phyloP scores from a whole-genome alignment of 2,329 filamentous ascomycete species.

The Knoxdaviesia capensis region DNA sequence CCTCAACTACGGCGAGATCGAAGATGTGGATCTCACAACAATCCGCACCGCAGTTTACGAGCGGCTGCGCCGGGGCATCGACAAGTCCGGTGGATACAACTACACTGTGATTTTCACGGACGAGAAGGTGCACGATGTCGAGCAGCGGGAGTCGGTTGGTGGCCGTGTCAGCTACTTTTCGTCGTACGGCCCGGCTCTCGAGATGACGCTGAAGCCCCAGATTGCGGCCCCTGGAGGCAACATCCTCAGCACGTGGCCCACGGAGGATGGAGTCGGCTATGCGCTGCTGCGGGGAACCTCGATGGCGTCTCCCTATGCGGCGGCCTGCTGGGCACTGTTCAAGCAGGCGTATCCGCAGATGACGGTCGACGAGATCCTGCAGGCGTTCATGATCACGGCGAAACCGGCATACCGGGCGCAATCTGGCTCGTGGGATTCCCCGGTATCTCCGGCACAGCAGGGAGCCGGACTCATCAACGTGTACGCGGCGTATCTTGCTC shows the following conservation, averaged over 20 bases:
- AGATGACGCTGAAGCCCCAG: conserved; percentile 6
- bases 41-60: no score
- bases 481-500: no score
- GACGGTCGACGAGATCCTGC: not conserved
- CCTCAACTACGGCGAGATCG: no score
- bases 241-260: conserved; percentile 6
- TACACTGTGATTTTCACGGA: no score
- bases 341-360: conserved; percentile 15
- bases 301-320: conserved; percentile 6
- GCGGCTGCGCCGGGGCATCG: no score
- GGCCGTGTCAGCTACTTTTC: conserved; percentile 15
- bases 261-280: conserved; percentile 4
- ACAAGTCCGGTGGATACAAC: no score
- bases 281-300: conserved; percentile 5
- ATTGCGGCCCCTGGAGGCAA: conserved; percentile 7
- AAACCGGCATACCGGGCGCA: no score
- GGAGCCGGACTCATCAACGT: conserved; percentile 16
- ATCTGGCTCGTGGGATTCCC: no score
- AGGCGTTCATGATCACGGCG: no score
- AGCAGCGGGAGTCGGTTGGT: conserved; percentile 8
- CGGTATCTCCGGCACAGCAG: not conserved
- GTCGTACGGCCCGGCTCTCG: conserved; percentile 6
- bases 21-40: no score
- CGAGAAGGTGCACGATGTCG: no score
- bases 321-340: conserved; percentile 5